A percentile compares a stretch with the other conserved stretches of the same genome.
Evolutionary conservation across 768 basidiomycete species (phyloP).

Genomic region (Kwoniella dendrophila): DNA sequence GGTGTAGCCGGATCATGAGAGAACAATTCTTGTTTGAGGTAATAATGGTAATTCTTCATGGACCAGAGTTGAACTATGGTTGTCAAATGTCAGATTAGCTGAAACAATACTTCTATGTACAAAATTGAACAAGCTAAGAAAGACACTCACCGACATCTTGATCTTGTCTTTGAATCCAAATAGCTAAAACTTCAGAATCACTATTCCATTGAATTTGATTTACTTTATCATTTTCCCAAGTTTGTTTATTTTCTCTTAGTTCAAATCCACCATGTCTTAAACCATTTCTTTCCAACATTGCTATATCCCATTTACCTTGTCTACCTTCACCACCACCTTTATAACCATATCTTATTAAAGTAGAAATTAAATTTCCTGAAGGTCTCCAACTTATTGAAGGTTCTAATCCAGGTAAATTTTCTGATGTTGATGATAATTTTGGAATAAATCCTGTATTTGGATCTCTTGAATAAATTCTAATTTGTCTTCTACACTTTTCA

Average conservation of each 20-base stretch:
- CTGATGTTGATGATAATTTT: constrained; percentile 76
- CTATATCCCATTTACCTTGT: constrained; percentile 72
- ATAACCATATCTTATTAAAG: constrained; percentile 75
- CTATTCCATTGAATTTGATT: constrained; percentile 81
- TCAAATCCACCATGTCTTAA: constrained; percentile 86
- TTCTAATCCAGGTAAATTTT: constrained; percentile 79
- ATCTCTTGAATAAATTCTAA: constrained; percentile 73
- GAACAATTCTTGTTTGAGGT: constrained; percentile 84
- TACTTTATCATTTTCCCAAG: constrained; percentile 60
- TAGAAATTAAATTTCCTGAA: constrained; percentile 79
- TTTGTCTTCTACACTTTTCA: constrained; percentile 59
- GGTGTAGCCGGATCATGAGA: constrained; percentile 9
- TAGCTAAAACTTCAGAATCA: constrained; percentile 78
- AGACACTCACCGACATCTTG: constrained; percentile 69
- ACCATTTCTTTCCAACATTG: constrained; percentile 96
- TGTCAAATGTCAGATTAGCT: too few species aligned
- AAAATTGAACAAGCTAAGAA: not conserved
- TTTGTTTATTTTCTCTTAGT: constrained; percentile 58
- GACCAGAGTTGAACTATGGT: constrained; percentile 86
- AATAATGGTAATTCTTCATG: constrained; percentile 95
- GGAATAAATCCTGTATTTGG: constrained; percentile 60
- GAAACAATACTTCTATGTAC: too few species aligned
- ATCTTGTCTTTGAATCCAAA: constrained; percentile 74
- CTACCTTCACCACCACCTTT: constrained; percentile 66
- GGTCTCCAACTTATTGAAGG: constrained; percentile 81